Conservation (phyloP, 1,284 basidiomycete genomes). For the Ustilago trichophora region DNA sequence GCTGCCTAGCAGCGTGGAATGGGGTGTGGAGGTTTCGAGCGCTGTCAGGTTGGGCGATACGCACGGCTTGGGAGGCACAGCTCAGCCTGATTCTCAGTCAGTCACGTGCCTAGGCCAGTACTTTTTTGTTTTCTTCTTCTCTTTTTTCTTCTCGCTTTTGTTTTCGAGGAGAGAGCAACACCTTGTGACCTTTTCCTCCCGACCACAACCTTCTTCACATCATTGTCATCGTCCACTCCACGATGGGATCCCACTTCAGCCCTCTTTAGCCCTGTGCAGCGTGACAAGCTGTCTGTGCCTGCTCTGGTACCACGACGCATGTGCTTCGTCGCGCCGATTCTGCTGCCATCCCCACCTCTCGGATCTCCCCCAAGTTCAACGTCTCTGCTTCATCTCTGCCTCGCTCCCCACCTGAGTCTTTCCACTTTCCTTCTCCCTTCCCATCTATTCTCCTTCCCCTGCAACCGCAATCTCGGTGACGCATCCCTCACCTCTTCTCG, state of each 20-base stretch:
- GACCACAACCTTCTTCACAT: constrained; percentile 1
- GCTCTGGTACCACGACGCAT: background rate
- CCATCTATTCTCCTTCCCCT: background rate
- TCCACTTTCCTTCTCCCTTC: background rate
- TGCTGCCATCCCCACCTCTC: no score
- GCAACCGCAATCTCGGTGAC: constrained; percentile 39
- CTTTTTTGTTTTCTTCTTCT: constrained; percentile 8
- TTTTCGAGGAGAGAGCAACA: background rate
- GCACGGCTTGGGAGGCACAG: constrained; percentile 1
- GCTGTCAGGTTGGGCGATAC: background rate
- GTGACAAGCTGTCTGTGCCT: background rate
- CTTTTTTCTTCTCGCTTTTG: background rate
- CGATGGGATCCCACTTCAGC: no score
- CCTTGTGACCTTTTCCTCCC: background rate
- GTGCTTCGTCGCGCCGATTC: no score
- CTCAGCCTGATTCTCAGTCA: background rate
- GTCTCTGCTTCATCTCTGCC: no score
- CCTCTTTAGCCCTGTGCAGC: background rate
- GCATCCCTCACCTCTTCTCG: constrained; percentile 19
- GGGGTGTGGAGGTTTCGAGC: constrained; percentile 12
- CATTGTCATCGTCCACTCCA: no score
- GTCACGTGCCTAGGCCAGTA: constrained; percentile 4
- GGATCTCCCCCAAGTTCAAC: no score
- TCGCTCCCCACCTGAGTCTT: background rate
- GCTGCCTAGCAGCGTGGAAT: constrained; percentile 1